Percentiles rank a stretch among this genome's conserved stretches.
Evolutionary conservation across 306 rosid species (phyloP).

Genomic region (Acmispon strigosus): DNA sequence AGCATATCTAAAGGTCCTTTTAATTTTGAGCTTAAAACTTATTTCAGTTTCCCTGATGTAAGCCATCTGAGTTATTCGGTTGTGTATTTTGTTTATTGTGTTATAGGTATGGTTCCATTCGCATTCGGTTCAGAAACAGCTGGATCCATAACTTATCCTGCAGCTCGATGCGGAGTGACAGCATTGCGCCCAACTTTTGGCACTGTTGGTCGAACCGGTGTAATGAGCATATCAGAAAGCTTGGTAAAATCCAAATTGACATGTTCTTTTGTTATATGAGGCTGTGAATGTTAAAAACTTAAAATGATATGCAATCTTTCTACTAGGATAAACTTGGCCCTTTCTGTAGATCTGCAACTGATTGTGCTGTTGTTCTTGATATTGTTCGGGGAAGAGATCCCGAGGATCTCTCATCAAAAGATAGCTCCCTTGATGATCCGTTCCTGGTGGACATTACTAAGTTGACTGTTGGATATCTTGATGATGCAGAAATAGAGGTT

Average conservation of each 20-base stretch:
- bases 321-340: conserved; percentile 76
- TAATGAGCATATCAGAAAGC: conserved; percentile 85
- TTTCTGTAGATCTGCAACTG: conserved; percentile 64
- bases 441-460: conserved; percentile 53
- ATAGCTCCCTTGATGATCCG: conserved; percentile 51
- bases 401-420: conserved; percentile 55
- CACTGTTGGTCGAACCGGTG: conserved; percentile 67
- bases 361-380: conserved; percentile 65
- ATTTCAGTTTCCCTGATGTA: background rate
- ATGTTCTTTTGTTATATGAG: background rate
- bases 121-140: conserved; percentile 73
- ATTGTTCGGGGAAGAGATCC: conserved; percentile 65
- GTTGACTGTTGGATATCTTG: conserved; percentile 64
- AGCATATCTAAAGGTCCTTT: background rate
- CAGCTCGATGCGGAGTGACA: conserved; percentile 70
- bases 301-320: conserved; percentile 23
- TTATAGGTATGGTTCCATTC: conserved; percentile 70
- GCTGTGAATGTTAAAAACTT: background rate
- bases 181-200: conserved; percentile 78
- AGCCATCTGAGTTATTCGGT: background rate
- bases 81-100: background rate
- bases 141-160: conserved; percentile 71
- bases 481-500: conserved; percentile 76
- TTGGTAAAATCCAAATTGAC: conserved; percentile 33
- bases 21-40: background rate